phyloP scores from a whole-genome alignment of 164 flowering plant species.

The Malania oleifera region DNA sequence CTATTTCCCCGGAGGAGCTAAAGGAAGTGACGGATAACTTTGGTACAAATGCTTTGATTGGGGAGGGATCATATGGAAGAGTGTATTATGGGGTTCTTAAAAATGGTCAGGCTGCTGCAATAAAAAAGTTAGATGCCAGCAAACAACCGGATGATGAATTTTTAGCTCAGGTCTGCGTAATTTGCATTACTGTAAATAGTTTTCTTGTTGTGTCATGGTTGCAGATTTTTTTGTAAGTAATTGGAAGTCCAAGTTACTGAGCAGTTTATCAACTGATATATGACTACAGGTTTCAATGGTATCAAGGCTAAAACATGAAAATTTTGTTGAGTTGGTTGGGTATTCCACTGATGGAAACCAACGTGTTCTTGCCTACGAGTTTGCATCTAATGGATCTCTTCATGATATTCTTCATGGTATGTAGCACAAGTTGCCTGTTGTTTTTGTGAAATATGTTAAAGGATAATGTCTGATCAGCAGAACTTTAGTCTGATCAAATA shows the following conservation, averaged over 20 bases:
- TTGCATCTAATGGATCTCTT: slow-evolving; percentile 87
- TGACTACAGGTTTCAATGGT: slow-evolving; percentile 73
- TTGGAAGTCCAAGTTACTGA: too few relatives aligned
- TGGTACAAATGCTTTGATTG: slow-evolving; percentile 66
- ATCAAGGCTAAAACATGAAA: slow-evolving; percentile 77
- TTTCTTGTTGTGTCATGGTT: background rate
- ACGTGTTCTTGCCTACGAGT: slow-evolving; percentile 79
- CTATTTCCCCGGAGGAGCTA: slow-evolving; percentile 62
- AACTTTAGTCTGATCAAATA: background rate
- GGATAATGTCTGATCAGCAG: background rate
- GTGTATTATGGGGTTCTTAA: slow-evolving; percentile 74
- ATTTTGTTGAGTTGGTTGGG: slow-evolving; percentile 69
- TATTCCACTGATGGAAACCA: slow-evolving; percentile 77
- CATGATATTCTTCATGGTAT: slow-evolving; percentile 91
- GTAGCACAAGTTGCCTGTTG: slow-evolving; percentile 5
- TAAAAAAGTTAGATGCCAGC: slow-evolving; percentile 85
- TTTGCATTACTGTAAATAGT: background rate
- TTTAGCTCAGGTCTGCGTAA: slow-evolving; percentile 65
- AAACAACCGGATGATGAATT: slow-evolving; percentile 91
- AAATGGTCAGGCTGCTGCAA: slow-evolving; percentile 66
- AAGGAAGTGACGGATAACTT: slow-evolving; percentile 77
- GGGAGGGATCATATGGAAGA: slow-evolving; percentile 95
- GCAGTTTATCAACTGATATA: slow-evolving; percentile 4
- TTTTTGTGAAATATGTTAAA: background rate
- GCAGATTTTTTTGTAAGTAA: too few relatives aligned